Conservation (phyloP, 805 yeast genomes). For the Metschnikowia continentalis region DNA sequence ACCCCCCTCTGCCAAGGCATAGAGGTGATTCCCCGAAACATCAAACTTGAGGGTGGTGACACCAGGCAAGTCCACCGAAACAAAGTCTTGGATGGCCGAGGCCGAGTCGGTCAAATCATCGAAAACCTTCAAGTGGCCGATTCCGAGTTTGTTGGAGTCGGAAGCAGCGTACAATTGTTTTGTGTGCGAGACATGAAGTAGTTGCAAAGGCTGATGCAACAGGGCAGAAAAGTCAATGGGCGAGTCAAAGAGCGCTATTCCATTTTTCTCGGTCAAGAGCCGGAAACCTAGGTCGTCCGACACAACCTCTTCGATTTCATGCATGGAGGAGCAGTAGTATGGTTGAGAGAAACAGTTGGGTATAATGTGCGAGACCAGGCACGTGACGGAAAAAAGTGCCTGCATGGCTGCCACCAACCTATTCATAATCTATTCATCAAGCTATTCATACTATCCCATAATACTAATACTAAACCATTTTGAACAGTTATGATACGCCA, state of each 20-base stretch:
- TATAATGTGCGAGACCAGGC: not conserved
- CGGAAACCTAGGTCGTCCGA: constrained; percentile 47
- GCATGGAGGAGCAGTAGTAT: not conserved
- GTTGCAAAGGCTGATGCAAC: constrained; percentile 18
- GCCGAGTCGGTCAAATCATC: constrained; percentile 19
- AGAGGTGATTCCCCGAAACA: constrained; percentile 19
- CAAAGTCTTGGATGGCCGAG: constrained; percentile 5
- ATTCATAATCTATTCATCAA: no score
- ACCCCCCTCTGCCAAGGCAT: constrained; percentile 23
- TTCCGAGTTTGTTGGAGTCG: constrained; percentile 28
- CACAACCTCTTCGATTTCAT: constrained; percentile 14
- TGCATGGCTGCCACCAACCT: no score
- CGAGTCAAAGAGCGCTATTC: constrained; percentile 20
- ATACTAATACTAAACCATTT: no score
- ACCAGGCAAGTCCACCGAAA: constrained; percentile 8
- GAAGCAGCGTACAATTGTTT: constrained; percentile 35
- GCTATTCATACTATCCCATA: no score
- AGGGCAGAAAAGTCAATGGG: constrained; percentile 27
- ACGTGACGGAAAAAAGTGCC: not conserved
- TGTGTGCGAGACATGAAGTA: constrained; percentile 35
- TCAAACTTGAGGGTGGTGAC: constrained; percentile 18
- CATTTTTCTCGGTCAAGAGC: constrained; percentile 32
- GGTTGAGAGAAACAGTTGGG: not conserved
- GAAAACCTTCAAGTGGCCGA: constrained; percentile 32
- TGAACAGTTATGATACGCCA: no score